These are phyloP conservation scores for Epichloe gansuensis DNA, from an alignment of 2,329 filamentous ascomycete genomes.

Conservation along the genomic window DNA sequence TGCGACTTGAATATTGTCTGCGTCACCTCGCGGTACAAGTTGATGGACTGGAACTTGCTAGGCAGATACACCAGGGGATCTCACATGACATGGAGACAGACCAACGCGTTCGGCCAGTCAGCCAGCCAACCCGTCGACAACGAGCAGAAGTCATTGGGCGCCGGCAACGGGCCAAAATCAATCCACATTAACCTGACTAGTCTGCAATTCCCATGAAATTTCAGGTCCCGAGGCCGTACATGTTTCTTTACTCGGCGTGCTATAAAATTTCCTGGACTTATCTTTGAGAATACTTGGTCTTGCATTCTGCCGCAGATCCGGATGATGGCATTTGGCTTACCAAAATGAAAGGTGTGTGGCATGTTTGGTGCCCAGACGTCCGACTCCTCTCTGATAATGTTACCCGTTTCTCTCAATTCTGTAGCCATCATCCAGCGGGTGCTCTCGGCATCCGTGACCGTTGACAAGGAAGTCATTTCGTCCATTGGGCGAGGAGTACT, in stretches of 20 bases:
- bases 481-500: slow-evolving; percentile 83
- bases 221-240: too few relatives aligned
- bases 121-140: not conserved
- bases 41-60: not conserved
- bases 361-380: not conserved
- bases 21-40: not conserved
- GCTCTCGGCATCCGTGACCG: slow-evolving; percentile 87
- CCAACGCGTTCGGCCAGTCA: not conserved
- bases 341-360: slow-evolving; percentile 8
- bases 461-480: slow-evolving; percentile 81
- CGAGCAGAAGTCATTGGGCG: not conserved
- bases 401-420: not conserved
- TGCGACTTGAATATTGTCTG: not conserved
- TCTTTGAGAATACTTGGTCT: not conserved
- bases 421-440: slow-evolving; percentile 87
- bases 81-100: slow-evolving; percentile 9
- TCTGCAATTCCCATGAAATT: not conserved
- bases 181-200: not conserved
- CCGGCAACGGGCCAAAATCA: not conserved
- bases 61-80: slow-evolving; percentile 5
- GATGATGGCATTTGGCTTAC: not conserved
- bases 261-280: not conserved
- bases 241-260: not conserved
- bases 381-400: not conserved
- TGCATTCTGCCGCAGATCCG: not conserved